Evolutionary conservation across 1,284 basidiomycete species (phyloP).

Genomic region (Mycosarcoma mackinlayi): DNA sequence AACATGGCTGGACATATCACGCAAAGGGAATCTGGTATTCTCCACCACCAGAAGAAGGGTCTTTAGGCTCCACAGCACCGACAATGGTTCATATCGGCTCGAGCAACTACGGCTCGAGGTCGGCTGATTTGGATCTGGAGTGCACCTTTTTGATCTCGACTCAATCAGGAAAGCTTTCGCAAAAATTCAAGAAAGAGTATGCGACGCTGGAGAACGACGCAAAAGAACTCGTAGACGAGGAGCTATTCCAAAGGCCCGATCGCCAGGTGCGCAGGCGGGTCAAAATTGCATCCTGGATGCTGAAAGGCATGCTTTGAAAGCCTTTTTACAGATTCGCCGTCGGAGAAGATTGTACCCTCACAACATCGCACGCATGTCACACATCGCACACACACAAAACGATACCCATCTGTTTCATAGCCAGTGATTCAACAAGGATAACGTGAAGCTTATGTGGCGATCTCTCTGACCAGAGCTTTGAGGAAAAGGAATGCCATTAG

Average conservation of each 20-base stretch:
- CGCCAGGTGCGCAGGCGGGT: conserved; percentile 77
- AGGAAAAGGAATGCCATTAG: neutral
- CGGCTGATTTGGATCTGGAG: conserved; percentile 90
- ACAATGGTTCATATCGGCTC: conserved; percentile 85
- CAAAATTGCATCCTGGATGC: conserved; percentile 56
- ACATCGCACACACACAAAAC: neutral
- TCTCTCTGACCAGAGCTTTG: neutral
- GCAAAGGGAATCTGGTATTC: conserved; percentile 78
- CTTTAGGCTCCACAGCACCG: conserved; percentile 14
- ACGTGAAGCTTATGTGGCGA: neutral
- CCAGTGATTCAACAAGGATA: neutral
- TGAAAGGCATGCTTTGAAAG: conserved; percentile 59
- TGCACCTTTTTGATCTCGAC: conserved; percentile 87
- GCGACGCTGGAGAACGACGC: conserved; percentile 69
- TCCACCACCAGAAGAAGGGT: conserved; percentile 7
- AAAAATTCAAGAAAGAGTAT: conserved; percentile 71
- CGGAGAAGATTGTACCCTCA: neutral
- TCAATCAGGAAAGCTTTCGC: conserved; percentile 18
- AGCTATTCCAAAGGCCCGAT: conserved; percentile 71
- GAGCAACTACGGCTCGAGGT: conserved; percentile 93
- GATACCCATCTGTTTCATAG: conserved; percentile 17
- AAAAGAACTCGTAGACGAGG: conserved; percentile 69
- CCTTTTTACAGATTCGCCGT: no score
- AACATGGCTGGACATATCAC: conserved; percentile 96
- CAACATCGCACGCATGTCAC: neutral